Evolutionary conservation across 148 eudicot genomes (phyloP).

Genomic region (Vaccinium darrowii): DNA sequence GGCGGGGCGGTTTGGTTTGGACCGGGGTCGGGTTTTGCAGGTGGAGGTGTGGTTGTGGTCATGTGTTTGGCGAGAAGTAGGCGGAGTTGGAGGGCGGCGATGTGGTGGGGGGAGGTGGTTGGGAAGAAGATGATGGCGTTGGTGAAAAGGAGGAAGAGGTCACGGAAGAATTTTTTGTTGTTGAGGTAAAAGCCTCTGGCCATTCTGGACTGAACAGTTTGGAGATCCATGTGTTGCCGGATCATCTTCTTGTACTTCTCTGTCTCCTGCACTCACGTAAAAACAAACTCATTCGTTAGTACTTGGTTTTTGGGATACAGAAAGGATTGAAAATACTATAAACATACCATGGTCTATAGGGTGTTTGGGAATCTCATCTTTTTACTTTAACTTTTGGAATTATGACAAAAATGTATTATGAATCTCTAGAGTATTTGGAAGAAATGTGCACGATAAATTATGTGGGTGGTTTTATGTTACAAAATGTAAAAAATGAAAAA

Average conservation of each 20-base stretch:
- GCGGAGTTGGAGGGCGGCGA: conserved; percentile 41
- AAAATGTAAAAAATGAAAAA: no score
- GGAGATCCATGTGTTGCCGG: conserved; percentile 51
- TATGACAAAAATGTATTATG: no score
- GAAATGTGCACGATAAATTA: no score
- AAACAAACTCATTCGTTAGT: background rate
- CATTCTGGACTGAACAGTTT: conserved; percentile 35
- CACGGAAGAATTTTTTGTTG: conserved; percentile 37
- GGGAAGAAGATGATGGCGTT: conserved; percentile 47
- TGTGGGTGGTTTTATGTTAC: no score
- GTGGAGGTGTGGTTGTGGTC: conserved; percentile 9
- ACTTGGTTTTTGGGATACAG: background rate
- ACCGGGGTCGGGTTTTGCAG: conserved; percentile 26
- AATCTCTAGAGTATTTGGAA: no score
- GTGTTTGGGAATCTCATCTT: no score
- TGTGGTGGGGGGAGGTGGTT: conserved; percentile 40
- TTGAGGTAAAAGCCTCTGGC: conserved; percentile 36
- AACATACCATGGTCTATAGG: no score
- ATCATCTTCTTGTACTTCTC: conserved; percentile 40
- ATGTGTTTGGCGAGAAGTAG: conserved; percentile 32
- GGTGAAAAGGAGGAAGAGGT: conserved; percentile 48
- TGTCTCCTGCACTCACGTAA: conserved; percentile 31
- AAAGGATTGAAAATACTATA: no score
- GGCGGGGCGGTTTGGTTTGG: conserved; percentile 26
- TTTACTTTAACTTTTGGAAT: no score